phyloP scores from a whole-genome alignment of 805 yeast genomes.

The Yamadazyma tumulicola region DNA sequence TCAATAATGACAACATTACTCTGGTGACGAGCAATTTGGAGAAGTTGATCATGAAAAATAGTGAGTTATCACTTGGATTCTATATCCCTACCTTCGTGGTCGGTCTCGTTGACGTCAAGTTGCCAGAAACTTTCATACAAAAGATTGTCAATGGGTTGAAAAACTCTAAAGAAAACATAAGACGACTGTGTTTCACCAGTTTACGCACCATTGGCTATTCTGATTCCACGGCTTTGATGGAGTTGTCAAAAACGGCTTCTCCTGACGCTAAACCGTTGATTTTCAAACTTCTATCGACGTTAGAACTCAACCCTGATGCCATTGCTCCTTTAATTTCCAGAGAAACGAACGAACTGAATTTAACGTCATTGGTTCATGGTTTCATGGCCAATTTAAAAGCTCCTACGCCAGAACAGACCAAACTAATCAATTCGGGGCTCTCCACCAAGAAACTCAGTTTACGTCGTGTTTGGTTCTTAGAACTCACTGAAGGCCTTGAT shows the following conservation, averaged over 20 bases:
- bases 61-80: conserved; percentile 44
- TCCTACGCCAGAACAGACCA: conserved; percentile 13
- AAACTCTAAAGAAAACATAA: conserved; percentile 66
- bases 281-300: conserved; percentile 39
- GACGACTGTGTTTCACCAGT: conserved; percentile 42
- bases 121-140: conserved; percentile 26
- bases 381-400: conserved; percentile 37
- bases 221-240: conserved; percentile 32
- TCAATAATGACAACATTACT: conserved; percentile 18
- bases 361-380: conserved; percentile 47
- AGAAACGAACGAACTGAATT: conserved; percentile 71
- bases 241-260: conserved; percentile 55
- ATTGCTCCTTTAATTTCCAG: conserved; percentile 56
- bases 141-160: conserved; percentile 43
- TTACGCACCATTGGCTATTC: conserved; percentile 17
- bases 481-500: conserved; percentile 38
- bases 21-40: conserved; percentile 7
- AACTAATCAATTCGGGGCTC: conserved; percentile 53
- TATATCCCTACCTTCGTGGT: conserved; percentile 51
- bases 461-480: conserved; percentile 64
- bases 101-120: conserved; percentile 7
- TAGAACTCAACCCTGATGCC: conserved; percentile 26
- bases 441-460: conserved; percentile 60
- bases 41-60: conserved; percentile 13
- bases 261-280: conserved; percentile 63